Evolutionary conservation across 2,329 filamentous ascomycete genomes (phyloP), one percentile per base, ranked within the genome.

Genomic region (Tricladium varicosporioides): DNA sequence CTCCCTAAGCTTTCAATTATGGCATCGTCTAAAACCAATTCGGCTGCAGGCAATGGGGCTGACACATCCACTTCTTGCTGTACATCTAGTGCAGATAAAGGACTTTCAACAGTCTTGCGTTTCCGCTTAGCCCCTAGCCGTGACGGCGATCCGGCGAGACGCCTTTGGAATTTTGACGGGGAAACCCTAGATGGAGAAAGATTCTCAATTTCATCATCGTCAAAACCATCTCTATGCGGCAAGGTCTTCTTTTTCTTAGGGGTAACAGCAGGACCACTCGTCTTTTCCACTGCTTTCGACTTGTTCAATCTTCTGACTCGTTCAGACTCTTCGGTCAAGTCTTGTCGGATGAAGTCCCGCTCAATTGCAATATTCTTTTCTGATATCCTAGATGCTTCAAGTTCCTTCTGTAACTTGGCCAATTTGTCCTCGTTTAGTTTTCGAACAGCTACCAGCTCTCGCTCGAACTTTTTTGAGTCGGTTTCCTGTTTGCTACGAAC

Each of bases 201-300:
- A 58, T 75, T 67, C 57, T 78, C 63, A 42, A 83, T 74, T 63
- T 83, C 78, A 52, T 78, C 76, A 45, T 71, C 69, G 53, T 92
- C 88, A 65, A 94, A 94, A 0, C 90, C 90, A 71, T 94, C 90
- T 1, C 87, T 81, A 50, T 88, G 75, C 1, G 80, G 77, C 72
- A 82, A 82, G 1, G 75, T 72, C 69, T 80, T 84, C 27, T 78
- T 79, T 69, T 83, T 86, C 66, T 80, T 89, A 2, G 22, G 22
- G 3, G 22, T 27, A 7, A 27, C 22, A 7, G 22, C 22, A 27
- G 22, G 22, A 27, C 22, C 22, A 62, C 62, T 64, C 66, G 51
- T 64, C 42, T 78, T 80, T 55, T 82, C 70, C 65, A 65, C 32
- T 69, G 70, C 68, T 62, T 75, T 79, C 52, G 72, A 76, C 63